Percentiles rank a stretch among this genome's conserved stretches.
phyloP scores from a whole-genome alignment of 1,284 basidiomycete species.

The Ustilago shanxiensis region DNA sequence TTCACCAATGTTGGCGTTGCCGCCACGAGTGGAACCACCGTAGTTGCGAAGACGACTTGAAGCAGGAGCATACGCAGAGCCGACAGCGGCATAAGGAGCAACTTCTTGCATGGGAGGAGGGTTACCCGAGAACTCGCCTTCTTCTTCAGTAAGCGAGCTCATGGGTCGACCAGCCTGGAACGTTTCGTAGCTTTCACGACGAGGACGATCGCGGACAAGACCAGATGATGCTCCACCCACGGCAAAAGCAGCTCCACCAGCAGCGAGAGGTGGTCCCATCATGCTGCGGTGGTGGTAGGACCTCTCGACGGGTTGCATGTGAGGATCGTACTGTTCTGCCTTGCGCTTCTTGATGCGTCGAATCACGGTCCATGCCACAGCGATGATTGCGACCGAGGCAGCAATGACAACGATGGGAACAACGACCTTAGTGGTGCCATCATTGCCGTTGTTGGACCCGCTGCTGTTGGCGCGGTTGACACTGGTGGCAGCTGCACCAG shows the following conservation, averaged over 20 bases:
- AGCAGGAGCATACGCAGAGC: conserved; percentile 17
- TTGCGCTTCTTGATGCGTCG: conserved; percentile 29
- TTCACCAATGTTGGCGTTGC: not conserved
- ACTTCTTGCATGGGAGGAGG: conserved; percentile 51
- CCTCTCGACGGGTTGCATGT: conserved; percentile 25
- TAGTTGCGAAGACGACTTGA: conserved; percentile 37
- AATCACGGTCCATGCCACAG: conserved; percentile 31
- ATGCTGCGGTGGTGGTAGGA: conserved; percentile 31
- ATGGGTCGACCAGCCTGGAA: conserved; percentile 40
- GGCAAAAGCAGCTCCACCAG: conserved; percentile 37
- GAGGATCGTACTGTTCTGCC: conserved; percentile 22
- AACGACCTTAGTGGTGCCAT: conserved; percentile 48
- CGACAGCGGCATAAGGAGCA: conserved; percentile 26
- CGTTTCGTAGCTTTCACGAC: conserved; percentile 40
- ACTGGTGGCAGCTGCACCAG: conserved; percentile 17
- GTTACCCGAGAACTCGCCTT: conserved; percentile 18
- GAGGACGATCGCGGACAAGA: conserved; percentile 27
- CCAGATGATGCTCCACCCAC: conserved; percentile 43
- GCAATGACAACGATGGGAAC: conserved; percentile 52
- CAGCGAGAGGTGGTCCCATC: conserved; percentile 17
- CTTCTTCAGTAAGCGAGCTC: conserved; percentile 37
- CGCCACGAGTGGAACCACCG: conserved; percentile 34
- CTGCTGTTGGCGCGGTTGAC: conserved; percentile 33
- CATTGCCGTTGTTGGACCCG: conserved; percentile 18
- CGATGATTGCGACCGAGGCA: conserved; percentile 33